These are phyloP conservation scores for Phytophthora sojae DNA, from an alignment of 352 stramenopile genomes.

Conservation along the genomic window DNA sequence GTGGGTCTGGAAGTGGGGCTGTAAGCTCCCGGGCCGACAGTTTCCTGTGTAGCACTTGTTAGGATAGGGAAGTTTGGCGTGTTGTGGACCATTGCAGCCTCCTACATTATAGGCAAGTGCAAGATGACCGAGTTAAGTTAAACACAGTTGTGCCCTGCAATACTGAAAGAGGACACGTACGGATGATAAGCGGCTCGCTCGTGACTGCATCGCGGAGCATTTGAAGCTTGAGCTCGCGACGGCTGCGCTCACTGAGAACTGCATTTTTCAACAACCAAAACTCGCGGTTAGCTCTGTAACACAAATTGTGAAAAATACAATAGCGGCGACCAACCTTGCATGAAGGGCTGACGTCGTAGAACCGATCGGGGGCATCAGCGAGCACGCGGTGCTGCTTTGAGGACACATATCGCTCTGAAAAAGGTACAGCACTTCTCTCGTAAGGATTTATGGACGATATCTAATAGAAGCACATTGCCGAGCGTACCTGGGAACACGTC, in stretches of 20 bases:
- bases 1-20: constrained; percentile 31
- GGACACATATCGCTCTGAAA: constrained; percentile 71
- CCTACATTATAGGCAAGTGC: constrained; percentile 26
- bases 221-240: constrained; percentile 76
- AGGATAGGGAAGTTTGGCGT: constrained; percentile 73
- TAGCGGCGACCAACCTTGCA: constrained; percentile 46
- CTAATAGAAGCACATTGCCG: too few relatives aligned
- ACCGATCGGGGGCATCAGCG: constrained; percentile 66
- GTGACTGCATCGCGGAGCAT: constrained; percentile 71
- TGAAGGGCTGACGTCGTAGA: constrained; percentile 78
- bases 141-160: too few relatives aligned
- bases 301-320: neutral
- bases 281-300: neutral
- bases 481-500: constrained; percentile 62
- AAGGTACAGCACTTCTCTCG: neutral
- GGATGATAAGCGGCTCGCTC: constrained; percentile 58
- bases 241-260: constrained; percentile 70
- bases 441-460: too few relatives aligned
- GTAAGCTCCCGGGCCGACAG: constrained; percentile 63
- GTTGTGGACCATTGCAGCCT: constrained; percentile 79
- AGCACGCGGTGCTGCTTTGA: constrained; percentile 67
- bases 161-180: constrained; percentile 20
- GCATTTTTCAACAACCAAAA: neutral
- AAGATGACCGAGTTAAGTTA: too few relatives aligned
- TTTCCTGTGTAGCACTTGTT: constrained; percentile 55